Evolutionary conservation across 768 basidiomycete species (phyloP), one percentile per base, ranked within the genome.

Genomic region (Suillus hirtellus): DNA sequence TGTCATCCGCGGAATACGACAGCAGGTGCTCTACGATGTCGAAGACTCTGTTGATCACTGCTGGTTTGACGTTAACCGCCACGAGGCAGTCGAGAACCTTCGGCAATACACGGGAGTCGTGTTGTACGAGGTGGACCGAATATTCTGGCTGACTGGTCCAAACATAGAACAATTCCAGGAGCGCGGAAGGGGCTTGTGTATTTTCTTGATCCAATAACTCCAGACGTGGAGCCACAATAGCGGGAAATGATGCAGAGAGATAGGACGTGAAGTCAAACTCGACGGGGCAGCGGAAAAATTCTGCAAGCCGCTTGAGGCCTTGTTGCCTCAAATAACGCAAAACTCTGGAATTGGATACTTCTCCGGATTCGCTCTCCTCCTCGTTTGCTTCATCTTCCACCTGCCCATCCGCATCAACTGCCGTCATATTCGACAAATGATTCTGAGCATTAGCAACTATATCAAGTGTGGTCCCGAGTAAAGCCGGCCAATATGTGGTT

Each of bases 181-280:
- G 80, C 0, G 92, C 88, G 0, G 95, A 96, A 0, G 96, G 95
- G 0, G 93, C 84, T 73, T 98, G 96, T 0, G 90, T 93, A 69
- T 96, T 99, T 75, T 99, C 97, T 49, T 77, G 81, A 64, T 90
- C 88, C 31, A 99, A 80, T 4, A 78, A 74, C 0, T 85, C 77
- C 27, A 99, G 80, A 7, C 97, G 90, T 0, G 96, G 95, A 0
- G 89, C 86, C 68, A 99, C 90, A 78, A 93, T 85, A 0, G 84
- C 77, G 1, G 79, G 63, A 77, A 93, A 98, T 10, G 87, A 84
- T 7, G 81, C 77, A 4, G 78, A 75, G 70, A 99, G 79, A 73
- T 88, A 96, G 0, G 87, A 83, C 0, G 79, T 70, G 72, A 90
- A 96, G 74, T 96, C 86, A 73, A 95, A 97, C 0, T 75, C 70